These are phyloP conservation scores for Acanthamoeba triangularis DNA, from an alignment of 208 protist genomes.

Conservation along the genomic window DNA sequence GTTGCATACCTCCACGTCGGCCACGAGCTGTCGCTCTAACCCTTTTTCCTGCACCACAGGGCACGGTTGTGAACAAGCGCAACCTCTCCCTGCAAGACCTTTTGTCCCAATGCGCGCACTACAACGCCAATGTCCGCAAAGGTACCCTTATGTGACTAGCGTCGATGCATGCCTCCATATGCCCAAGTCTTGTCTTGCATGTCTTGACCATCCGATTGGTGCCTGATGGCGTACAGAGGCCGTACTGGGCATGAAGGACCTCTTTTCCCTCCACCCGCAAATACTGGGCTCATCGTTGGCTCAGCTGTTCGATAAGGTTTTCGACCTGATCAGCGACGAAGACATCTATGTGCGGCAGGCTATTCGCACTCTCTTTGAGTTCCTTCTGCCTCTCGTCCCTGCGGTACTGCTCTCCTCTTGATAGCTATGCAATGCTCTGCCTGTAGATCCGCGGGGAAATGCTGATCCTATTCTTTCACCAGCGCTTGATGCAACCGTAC, in stretches of 20 bases:
- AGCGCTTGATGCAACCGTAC: conserved; percentile 65
- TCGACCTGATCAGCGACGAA: conserved; percentile 71
- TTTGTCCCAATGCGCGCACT: conserved; percentile 31
- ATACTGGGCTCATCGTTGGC: not conserved
- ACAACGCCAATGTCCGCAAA: conserved; percentile 73
- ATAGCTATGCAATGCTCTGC: not conserved
- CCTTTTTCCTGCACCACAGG: not conserved
- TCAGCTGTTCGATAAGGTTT: conserved; percentile 48
- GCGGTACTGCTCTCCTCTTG: not conserved
- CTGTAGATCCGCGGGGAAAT: not conserved
- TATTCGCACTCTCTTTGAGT: conserved; percentile 40
- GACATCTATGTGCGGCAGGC: conserved; percentile 49
- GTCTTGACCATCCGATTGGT: not conserved
- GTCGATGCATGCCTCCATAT: not conserved
- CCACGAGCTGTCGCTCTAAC: not conserved
- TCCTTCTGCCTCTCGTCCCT: conserved; percentile 29
- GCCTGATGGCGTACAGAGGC: conserved; percentile 26
- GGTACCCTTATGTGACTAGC: not conserved
- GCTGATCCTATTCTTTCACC: not conserved
- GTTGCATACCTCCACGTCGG: not conserved
- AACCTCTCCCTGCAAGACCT: conserved; percentile 68
- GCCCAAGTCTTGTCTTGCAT: not conserved
- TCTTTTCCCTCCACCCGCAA: conserved; percentile 40
- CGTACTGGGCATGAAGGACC: conserved; percentile 49
- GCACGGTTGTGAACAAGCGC: conserved; percentile 55